phyloP scores from a whole-genome alignment of 1,284 basidiomycete species.

The Ganoderma resinaceum region DNA sequence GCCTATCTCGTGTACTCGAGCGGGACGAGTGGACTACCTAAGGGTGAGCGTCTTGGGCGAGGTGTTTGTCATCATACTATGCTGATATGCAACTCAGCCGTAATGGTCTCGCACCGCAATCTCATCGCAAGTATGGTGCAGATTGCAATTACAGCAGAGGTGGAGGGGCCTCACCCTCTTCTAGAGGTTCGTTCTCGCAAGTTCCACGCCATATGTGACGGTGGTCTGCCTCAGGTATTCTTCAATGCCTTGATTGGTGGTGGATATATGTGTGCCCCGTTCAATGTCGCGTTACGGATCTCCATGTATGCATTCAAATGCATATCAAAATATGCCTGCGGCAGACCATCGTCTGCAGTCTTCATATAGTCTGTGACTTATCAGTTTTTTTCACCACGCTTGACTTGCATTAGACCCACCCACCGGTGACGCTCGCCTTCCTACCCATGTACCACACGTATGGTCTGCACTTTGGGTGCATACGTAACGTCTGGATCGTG shows the following conservation, averaged over 20 bases:
- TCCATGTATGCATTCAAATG: not conserved
- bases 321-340: not conserved
- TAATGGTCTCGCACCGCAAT: slow-evolving; percentile 81
- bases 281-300: not conserved
- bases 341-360: slow-evolving; percentile 1
- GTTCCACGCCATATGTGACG: not conserved
- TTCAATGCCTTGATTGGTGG: not conserved
- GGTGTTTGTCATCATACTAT: not conserved
- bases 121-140: slow-evolving; percentile 59
- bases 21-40: slow-evolving; percentile 78
- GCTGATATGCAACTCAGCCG: slow-evolving; percentile 49
- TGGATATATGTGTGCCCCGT: not conserved
- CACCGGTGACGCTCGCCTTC: slow-evolving; percentile 57
- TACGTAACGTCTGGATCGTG: slow-evolving; percentile 53
- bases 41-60: slow-evolving; percentile 54
- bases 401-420: slow-evolving; percentile 11
- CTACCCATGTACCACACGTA: slow-evolving; percentile 76
- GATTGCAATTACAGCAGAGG: slow-evolving; percentile 40
- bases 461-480: slow-evolving; percentile 61
- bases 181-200: slow-evolving; percentile 14
- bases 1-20: slow-evolving; percentile 81
- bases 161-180: slow-evolving; percentile 17
- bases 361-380: not conserved
- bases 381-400: not conserved
- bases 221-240: not conserved